These are phyloP conservation scores for Perkinsela sp. DNA, from an alignment of 208 protist species.

Conservation along the genomic window DNA sequence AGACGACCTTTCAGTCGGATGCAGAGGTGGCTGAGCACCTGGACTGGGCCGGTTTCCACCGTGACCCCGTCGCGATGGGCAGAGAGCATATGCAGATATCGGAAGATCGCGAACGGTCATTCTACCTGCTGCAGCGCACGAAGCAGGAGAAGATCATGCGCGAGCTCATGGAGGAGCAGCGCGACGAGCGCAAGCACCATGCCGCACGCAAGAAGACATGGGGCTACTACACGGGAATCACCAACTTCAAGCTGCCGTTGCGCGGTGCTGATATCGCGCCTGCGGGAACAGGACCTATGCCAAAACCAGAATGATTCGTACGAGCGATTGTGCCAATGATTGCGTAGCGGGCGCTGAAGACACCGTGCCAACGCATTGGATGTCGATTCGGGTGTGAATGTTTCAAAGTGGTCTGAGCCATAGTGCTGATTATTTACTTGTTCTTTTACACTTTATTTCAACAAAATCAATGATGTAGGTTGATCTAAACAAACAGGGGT, in stretches of 20 bases:
- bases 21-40: conserved; percentile 48
- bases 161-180: conserved; percentile 36
- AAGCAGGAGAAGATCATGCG: conserved; percentile 59
- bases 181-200: conserved; percentile 11
- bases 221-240: neutral
- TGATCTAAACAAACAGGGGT: too few relatives aligned
- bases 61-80: conserved; percentile 10
- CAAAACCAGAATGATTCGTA: too few relatives aligned
- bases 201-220: neutral
- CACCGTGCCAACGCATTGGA: too few relatives aligned
- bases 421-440: too few relatives aligned
- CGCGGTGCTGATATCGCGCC: neutral
- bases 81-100: conserved; percentile 47
- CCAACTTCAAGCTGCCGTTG: neutral
- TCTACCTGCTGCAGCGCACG: conserved; percentile 34
- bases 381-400: too few relatives aligned
- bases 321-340: too few relatives aligned
- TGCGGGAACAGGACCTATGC: neutral
- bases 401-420: too few relatives aligned
- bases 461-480: too few relatives aligned
- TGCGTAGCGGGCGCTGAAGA: too few relatives aligned
- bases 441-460: too few relatives aligned
- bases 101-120: conserved; percentile 37
- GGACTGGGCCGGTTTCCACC: conserved; percentile 59
- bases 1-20: conserved; percentile 51